Conservation (phyloP, 2,329 filamentous ascomycete genomes). For the Colletotrichum sp. region DNA sequence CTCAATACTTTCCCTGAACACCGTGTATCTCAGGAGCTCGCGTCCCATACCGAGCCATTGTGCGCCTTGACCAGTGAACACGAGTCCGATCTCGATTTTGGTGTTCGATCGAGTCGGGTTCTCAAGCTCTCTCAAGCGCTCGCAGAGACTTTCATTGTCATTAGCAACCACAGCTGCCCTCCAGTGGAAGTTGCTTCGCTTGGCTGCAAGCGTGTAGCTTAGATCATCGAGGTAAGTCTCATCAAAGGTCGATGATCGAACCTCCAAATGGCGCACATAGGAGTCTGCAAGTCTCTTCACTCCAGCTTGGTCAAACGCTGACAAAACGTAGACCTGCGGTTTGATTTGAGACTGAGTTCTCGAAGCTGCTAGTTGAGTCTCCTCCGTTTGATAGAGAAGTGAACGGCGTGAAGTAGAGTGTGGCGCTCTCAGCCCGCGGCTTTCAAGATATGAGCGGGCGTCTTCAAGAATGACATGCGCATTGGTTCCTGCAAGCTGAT, state of each 20-base stretch:
- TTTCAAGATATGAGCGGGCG: neutral
- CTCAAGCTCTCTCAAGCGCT: neutral
- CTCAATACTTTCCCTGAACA: conserved; percentile 32
- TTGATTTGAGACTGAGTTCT: neutral
- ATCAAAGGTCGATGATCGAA: neutral
- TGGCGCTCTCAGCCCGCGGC: neutral
- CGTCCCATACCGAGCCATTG: conserved; percentile 26
- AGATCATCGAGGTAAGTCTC: neutral
- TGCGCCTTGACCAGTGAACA: conserved; percentile 31
- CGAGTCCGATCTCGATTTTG: neutral
- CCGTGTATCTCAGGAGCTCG: conserved; percentile 36
- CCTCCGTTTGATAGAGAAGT: neutral
- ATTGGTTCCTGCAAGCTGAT: conserved; percentile 18
- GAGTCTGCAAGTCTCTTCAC: no score
- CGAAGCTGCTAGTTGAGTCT: neutral
- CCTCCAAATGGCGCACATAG: neutral
- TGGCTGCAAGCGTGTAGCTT: neutral
- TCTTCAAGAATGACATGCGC: conserved; percentile 29
- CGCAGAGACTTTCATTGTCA: neutral
- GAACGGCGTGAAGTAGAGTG: neutral
- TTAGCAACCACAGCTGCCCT: neutral
- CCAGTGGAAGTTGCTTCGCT: neutral
- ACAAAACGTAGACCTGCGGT: neutral
- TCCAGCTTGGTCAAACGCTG: neutral
- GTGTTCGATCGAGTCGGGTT: neutral